Evolutionary conservation across 78 protist species (phyloP), one percentile per base, ranked within the genome.

Genomic region (Pelomyxa schiedti): DNA sequence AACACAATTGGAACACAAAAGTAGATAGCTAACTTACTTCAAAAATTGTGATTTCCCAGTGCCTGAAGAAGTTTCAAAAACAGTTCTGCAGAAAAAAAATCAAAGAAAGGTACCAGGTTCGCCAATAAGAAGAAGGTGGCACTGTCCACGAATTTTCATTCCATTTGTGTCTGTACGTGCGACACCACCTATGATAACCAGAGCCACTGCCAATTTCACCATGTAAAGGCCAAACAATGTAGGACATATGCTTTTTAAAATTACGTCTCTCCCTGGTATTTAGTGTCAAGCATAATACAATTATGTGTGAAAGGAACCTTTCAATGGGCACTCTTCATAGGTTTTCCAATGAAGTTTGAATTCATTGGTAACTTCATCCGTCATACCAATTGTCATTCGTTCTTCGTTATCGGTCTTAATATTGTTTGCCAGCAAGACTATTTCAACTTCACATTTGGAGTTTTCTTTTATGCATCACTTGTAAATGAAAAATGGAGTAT

Each of bases 81-180:
- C 4, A 35, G 32, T 28, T 52, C 8, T 8, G 9, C 67, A 72
- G 43, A 72, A 72, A 22, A 8, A 9, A 37, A 37, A 9, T 9
- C 8, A 22, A 66, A 16, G 71, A 74, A n/a, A 26, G 1, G 88
- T 86, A 4, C 94, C 99, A 0, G 99, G 99, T 39, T 97, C 99
- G 6, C 99, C 99, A 3, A 97, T 95, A 0, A 97, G 76, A 47
- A 97, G 81, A 63, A 97, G 2, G 69, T 97, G 99, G 0, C 89
- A 80, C 43, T 93, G 92, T 2, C 99, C 99, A 29, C 99, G 83
- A 2, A 88, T 39, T 0, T 75, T 75, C 38, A 42, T 63, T 3
- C 89, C 92, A 22, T 22, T 22, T 26, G 37, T 75, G 36, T 52
- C 4, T 7, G 39, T 69, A 7, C 66, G 39, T 29, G 35, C 8